Evolutionary conservation across 2,329 filamentous ascomycete species (phyloP).

Genomic region (Ceratocystis cacaofunesta): DNA sequence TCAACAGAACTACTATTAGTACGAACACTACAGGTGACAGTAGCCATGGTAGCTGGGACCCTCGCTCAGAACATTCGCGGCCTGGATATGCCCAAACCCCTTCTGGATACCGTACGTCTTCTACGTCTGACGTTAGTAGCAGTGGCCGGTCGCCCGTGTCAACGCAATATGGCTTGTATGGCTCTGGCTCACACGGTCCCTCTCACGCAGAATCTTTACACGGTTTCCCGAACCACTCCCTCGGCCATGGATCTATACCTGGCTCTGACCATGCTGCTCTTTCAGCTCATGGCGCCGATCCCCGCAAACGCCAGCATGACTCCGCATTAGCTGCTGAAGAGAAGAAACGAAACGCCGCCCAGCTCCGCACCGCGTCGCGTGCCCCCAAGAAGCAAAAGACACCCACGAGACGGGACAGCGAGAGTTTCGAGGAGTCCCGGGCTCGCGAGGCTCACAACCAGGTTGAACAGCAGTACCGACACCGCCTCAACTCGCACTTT

Average conservation of each 20-base stretch:
- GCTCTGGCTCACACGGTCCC: constrained; percentile 7
- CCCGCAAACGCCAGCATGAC: constrained; percentile 13
- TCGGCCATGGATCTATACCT: background rate
- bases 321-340: constrained; percentile 12
- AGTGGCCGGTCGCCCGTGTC: constrained; percentile 1
- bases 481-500: constrained; percentile 33
- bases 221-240: background rate
- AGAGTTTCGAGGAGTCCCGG: constrained; percentile 29
- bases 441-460: constrained; percentile 29
- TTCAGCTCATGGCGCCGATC: background rate
- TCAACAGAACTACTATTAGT: constrained; percentile 4
- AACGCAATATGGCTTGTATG: constrained; percentile 6
- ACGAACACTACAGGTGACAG: background rate
- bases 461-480: constrained; percentile 35
- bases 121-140: constrained; percentile 3
- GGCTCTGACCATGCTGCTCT: background rate
- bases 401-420: constrained; percentile 24
- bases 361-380: constrained; percentile 18
- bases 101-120: constrained; percentile 9
- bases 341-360: constrained; percentile 16
- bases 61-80: background rate
- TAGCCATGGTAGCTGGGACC: background rate
- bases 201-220: constrained; percentile 6
- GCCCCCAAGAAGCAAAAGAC: constrained; percentile 17
- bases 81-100: background rate